These are phyloP conservation scores for Gastrolobium bilobum DNA, from an alignment of 306 rosid species.

Conservation along the genomic window DNA sequence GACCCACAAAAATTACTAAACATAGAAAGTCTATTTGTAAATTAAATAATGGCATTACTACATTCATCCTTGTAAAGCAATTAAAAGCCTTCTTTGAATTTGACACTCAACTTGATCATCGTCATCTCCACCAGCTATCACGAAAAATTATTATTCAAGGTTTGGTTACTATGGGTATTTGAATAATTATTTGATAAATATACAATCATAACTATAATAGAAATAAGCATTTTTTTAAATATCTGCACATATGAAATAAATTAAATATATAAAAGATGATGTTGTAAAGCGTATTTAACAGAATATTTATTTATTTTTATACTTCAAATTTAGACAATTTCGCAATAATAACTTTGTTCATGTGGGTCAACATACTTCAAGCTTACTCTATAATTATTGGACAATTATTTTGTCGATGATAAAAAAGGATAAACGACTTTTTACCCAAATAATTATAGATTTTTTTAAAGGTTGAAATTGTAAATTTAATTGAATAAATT, in stretches of 20 bases:
- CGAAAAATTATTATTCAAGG: too few relatives aligned
- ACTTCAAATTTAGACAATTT: background rate
- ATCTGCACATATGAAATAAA: too few relatives aligned
- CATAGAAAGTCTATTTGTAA: background rate
- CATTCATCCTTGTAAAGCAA: background rate
- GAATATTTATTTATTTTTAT: too few relatives aligned
- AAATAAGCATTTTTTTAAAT: too few relatives aligned
- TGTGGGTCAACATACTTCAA: background rate
- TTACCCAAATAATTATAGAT: too few relatives aligned
- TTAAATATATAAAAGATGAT: too few relatives aligned
- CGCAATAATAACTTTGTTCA: background rate
- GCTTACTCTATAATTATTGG: background rate
- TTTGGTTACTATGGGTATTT: too few relatives aligned
- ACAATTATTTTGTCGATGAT: background rate
- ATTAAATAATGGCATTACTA: slow-evolving; percentile 27
- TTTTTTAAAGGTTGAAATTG: background rate
- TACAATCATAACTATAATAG: too few relatives aligned
- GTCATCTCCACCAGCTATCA: background rate
- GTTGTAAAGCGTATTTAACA: too few relatives aligned
- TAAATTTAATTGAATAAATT: background rate
- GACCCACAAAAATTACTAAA: slow-evolving; percentile 9
- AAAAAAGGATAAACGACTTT: too few relatives aligned
- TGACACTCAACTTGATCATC: background rate
- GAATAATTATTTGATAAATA: too few relatives aligned
- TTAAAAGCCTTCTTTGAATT: slow-evolving; percentile 8